phyloP scores from a whole-genome alignment of 2,329 filamentous ascomycete species.

The Phaeosphaeria sp. region DNA sequence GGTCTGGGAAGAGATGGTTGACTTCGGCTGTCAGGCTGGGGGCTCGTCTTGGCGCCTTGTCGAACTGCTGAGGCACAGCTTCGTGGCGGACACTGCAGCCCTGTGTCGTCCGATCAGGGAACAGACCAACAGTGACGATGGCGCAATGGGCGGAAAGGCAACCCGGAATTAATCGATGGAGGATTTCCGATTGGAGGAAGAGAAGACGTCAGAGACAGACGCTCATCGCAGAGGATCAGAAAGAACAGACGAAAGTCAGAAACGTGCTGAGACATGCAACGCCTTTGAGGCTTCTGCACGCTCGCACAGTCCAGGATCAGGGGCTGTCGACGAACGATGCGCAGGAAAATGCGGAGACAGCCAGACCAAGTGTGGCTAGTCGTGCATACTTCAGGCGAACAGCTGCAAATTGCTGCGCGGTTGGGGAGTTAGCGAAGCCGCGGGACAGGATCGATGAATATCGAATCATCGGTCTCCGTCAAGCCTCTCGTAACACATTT shows the following conservation, averaged over 20 bases:
- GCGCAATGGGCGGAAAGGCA: constrained; percentile 31
- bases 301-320: constrained; percentile 49
- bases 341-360: constrained; percentile 51
- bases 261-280: constrained; percentile 42
- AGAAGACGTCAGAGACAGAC: constrained; percentile 35
- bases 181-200: constrained; percentile 29
- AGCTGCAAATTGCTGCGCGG: constrained; percentile 47
- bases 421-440: constrained; percentile 43
- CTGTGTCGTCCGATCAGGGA: constrained; percentile 32
- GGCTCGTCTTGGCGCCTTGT: constrained; percentile 41
- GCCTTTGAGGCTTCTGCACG: constrained; percentile 51
- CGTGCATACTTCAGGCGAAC: constrained; percentile 48
- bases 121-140: constrained; percentile 21
- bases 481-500: constrained; percentile 35
- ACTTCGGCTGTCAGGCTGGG: constrained; percentile 30
- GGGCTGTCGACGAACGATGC: constrained; percentile 49
- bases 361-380: constrained; percentile 48
- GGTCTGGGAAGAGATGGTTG: constrained; percentile 25
- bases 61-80: constrained; percentile 38
- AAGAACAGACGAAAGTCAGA: constrained; percentile 39
- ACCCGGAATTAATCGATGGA: constrained; percentile 24
- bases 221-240: constrained; percentile 45
- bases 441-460: constrained; percentile 33
- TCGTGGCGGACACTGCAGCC: constrained; percentile 33
- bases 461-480: constrained; percentile 41